Percentiles rank a stretch among this genome's conserved stretches.
phyloP scores from a whole-genome alignment of 2,329 filamentous ascomycete species.

The Aspergillus fumigatiaffinis region DNA sequence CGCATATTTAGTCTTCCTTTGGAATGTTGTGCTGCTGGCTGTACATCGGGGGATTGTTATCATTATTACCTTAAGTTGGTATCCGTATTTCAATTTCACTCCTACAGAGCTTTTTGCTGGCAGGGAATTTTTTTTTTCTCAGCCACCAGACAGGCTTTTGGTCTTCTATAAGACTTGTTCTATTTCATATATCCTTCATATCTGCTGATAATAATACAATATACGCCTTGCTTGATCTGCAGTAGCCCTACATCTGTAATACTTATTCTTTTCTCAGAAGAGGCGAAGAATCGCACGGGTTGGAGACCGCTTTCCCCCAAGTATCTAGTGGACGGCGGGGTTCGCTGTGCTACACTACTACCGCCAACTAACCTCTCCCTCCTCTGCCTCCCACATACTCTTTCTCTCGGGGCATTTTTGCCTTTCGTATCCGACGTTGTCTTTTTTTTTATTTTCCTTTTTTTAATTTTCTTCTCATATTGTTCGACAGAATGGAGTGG shows the following conservation, averaged over 20 bases:
- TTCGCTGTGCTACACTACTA: not conserved
- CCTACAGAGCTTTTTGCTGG: not conserved
- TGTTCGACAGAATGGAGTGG: constrained; percentile 68
- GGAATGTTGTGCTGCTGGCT: not conserved
- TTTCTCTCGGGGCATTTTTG: not conserved
- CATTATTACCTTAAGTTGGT: not conserved
- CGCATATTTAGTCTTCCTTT: not conserved
- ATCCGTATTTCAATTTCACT: not conserved
- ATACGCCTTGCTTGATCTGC: not conserved
- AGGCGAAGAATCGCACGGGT: not conserved
- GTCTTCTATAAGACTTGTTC: not conserved
- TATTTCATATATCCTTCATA: not conserved
- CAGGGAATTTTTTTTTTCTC: not conserved
- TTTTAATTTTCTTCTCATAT: constrained; percentile 3
- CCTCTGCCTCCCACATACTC: not conserved
- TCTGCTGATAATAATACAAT: not conserved
- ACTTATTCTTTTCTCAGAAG: not conserved
- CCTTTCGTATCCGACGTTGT: not conserved
- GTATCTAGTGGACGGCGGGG: not conserved
- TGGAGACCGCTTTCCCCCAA: not conserved
- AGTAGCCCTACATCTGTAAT: not conserved
- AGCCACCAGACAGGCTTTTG: not conserved
- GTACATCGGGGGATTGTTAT: not conserved
- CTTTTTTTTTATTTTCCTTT: not conserved
- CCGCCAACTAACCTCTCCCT: not conserved